Evolutionary conservation across 352 stramenopile species (phyloP), one percentile per base, ranked within the genome.

Genomic region (Phytophthora sansomeana): DNA sequence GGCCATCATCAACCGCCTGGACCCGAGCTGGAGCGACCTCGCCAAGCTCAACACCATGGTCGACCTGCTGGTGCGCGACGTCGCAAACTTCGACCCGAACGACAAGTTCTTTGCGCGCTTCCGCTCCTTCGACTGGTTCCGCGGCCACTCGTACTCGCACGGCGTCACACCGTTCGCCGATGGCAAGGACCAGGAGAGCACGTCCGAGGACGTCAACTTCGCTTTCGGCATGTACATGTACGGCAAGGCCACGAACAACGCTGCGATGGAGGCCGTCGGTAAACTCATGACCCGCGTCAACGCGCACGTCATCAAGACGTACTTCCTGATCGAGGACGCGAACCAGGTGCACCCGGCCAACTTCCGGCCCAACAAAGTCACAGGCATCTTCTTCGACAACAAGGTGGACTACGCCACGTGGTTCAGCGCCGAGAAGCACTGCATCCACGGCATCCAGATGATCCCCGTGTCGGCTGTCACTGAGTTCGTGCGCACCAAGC

Each of bases 361-460:
- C 16, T 83, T 87, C 72, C 51, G 54, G 2, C 74, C 72, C 60
- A 93, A 93, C 69, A 83, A 93, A 39, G 85, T 93, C 59, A 87
- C 82, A 29, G 83, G 81, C 38, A 89, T 93, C 14, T 85, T 90
- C 56, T 84, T 87, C 46, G 83, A 92, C 62, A 92, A 92, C 74
- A 92, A 92, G 67, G 77, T 70, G 29, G 78, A 87, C 69, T 93
- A 93, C 67, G 74, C 85, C 26, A 90, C 81, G 50, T 92, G 81
- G 81, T 92, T 92, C 71, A 90, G 81, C 54, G 53, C 78, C 16
- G 81, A 91, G 51, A 88, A 87, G 65, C 77, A 90, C 71, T 87
- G 74, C 52, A 92, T 92, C 68, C 84, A 92, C 65, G 84, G 84
- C 51, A 92, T 92, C 55, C 84, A 92, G 66, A 92, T 92, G 84